Evolutionary conservation across 2,329 filamentous ascomycete genomes (phyloP).

Genomic region (Xylogone sp.): DNA sequence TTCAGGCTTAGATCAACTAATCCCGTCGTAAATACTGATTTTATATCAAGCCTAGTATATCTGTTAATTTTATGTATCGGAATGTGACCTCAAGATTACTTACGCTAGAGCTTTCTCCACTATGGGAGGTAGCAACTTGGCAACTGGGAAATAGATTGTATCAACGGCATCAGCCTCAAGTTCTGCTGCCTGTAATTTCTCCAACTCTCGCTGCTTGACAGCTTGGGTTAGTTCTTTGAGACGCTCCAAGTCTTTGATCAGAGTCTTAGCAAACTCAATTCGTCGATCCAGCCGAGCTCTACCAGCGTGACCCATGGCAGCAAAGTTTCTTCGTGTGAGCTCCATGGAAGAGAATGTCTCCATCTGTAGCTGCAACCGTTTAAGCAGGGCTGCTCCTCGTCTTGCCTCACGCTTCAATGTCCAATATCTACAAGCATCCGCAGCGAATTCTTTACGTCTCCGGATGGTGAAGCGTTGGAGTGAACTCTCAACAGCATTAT

Average conservation of each 20-base stretch:
- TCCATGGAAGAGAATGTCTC: slow-evolving; percentile 98
- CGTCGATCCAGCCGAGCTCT: slow-evolving; percentile 72
- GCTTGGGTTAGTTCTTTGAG: slow-evolving; percentile 67
- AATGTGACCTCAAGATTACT: slow-evolving; percentile 39
- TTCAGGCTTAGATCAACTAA: slow-evolving; percentile 46
- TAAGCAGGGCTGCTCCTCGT: slow-evolving; percentile 84
- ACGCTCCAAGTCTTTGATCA: slow-evolving; percentile 74
- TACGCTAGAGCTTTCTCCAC: slow-evolving; percentile 78
- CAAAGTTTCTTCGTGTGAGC: slow-evolving; percentile 90
- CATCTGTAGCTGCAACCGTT: slow-evolving; percentile 89
- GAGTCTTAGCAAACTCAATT: slow-evolving; percentile 79
- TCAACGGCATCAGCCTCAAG: slow-evolving; percentile 78
- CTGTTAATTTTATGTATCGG: slow-evolving; percentile 25
- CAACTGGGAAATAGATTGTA: slow-evolving; percentile 86
- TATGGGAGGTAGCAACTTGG: slow-evolving; percentile 70
- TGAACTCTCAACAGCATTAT: slow-evolving; percentile 79
- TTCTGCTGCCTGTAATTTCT: slow-evolving; percentile 74
- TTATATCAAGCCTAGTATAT: slow-evolving; percentile 54
- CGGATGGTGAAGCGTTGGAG: slow-evolving; percentile 78
- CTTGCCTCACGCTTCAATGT: slow-evolving; percentile 92
- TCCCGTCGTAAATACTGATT: slow-evolving; percentile 52
- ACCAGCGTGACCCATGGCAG: slow-evolving; percentile 86
- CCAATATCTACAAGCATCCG: slow-evolving; percentile 96
- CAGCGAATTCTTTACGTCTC: slow-evolving; percentile 87
- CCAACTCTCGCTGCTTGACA: slow-evolving; percentile 70